These are phyloP conservation scores for Colletotrichum sp. DNA, from an alignment of 2,329 filamentous ascomycete genomes.

Conservation along the genomic window DNA sequence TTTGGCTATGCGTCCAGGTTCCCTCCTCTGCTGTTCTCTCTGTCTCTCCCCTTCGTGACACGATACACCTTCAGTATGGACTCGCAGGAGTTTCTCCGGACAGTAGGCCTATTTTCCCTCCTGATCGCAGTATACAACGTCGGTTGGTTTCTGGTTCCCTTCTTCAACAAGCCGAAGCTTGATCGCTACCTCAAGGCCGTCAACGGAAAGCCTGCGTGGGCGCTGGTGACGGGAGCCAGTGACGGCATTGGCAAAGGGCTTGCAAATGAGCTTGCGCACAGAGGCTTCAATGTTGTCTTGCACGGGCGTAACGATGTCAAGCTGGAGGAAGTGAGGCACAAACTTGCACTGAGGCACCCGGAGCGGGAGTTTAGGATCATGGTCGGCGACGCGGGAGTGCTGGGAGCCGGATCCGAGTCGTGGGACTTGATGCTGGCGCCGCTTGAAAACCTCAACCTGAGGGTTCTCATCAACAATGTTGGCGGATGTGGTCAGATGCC, in stretches of 20 bases:
- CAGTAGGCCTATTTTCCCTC: neutral
- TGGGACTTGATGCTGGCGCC: constrained; percentile 14
- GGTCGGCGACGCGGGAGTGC: constrained; percentile 46
- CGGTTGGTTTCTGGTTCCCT: constrained; percentile 3
- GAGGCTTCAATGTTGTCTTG: constrained; percentile 61
- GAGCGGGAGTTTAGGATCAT: constrained; percentile 40
- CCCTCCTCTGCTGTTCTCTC: neutral
- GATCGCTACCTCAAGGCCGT: constrained; percentile 25
- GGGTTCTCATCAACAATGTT: constrained; percentile 26
- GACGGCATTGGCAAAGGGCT: constrained; percentile 61
- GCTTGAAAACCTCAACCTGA: constrained; percentile 21
- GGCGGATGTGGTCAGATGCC: constrained; percentile 7
- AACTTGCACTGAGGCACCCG: constrained; percentile 46
- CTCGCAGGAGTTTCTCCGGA: neutral
- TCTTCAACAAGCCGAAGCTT: constrained; percentile 14
- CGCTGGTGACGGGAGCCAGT: constrained; percentile 57
- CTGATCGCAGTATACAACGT: neutral
- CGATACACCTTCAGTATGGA: neutral
- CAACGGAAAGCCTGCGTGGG: constrained; percentile 38
- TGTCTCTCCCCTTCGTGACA: neutral
- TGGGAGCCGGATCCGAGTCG: neutral
- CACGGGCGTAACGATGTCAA: constrained; percentile 60
- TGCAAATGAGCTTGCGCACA: constrained; percentile 52
- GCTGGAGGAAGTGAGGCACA: constrained; percentile 42
- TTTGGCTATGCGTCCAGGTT: neutral